Conservation (phyloP, 2,329 filamentous ascomycete genomes). For the Rhinocladiella similis region DNA sequence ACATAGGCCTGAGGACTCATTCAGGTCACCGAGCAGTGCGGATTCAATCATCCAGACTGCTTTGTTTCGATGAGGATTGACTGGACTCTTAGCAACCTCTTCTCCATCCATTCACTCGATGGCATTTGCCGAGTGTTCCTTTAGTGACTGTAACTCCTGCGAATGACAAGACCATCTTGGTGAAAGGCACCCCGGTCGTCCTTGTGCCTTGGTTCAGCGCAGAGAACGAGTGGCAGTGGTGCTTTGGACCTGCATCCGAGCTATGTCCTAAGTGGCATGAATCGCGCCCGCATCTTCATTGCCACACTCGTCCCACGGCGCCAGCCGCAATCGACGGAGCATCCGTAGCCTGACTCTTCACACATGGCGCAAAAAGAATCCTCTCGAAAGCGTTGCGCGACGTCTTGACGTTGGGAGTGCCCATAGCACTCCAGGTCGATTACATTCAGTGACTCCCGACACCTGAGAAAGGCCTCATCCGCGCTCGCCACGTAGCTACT, state of each 20-base stretch:
- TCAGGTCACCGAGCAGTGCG: background rate
- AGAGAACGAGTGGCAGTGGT: slow-evolving; percentile 13
- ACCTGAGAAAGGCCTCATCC: too few relatives aligned
- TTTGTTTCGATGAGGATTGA: background rate
- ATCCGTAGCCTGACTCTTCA: background rate
- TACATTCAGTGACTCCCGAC: background rate
- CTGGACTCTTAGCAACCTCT: background rate
- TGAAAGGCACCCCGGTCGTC: slow-evolving; percentile 4
- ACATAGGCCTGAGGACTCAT: background rate
- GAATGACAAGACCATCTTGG: slow-evolving; percentile 10
- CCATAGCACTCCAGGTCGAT: background rate
- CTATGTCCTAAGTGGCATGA: slow-evolving; percentile 12
- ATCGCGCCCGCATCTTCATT: slow-evolving; percentile 15
- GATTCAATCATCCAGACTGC: background rate
- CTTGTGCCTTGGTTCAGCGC: slow-evolving; percentile 15
- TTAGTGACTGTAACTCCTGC: slow-evolving; percentile 9
- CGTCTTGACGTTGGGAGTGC: background rate
- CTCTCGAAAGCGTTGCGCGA: background rate
- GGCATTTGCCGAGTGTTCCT: background rate
- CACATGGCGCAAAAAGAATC: slow-evolving; percentile 5
- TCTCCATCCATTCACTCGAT: background rate
- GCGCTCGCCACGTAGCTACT: background rate
- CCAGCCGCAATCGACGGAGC: slow-evolving; percentile 2
- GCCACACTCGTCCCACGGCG: slow-evolving; percentile 20
- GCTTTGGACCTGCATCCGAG: slow-evolving; percentile 19